Conservation (phyloP, 1,284 basidiomycete species). For the Trametes polyzona region DNA sequence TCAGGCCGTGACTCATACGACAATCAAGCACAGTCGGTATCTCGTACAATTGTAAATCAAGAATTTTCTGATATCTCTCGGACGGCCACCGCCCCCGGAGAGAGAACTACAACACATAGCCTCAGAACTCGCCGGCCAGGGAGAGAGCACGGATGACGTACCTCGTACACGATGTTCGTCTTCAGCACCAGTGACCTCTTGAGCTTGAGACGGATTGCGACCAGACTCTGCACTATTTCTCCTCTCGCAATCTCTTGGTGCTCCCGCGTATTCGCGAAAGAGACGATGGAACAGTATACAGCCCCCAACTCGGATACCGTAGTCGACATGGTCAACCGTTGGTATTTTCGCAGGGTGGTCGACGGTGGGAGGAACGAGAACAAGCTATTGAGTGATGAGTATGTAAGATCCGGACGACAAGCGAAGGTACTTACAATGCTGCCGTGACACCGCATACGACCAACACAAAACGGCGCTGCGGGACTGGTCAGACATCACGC, state of each 20-base stretch:
- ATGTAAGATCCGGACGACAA: neutral
- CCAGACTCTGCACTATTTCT: conserved; percentile 57
- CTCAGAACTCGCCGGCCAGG: too few species aligned
- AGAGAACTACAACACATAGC: conserved; percentile 54
- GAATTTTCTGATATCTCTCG: conserved; percentile 64
- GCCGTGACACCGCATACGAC: conserved; percentile 64
- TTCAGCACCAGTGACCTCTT: conserved; percentile 58
- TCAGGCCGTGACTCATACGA: conserved; percentile 27
- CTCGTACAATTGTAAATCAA: conserved; percentile 65
- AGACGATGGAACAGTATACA: conserved; percentile 71
- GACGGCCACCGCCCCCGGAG: conserved; percentile 72
- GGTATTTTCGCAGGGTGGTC: conserved; percentile 70
- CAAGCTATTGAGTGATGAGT: conserved; percentile 43
- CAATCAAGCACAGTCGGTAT: neutral
- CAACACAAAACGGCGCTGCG: conserved; percentile 63
- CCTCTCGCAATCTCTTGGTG: conserved; percentile 48
- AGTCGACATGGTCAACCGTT: conserved; percentile 65
- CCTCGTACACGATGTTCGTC: conserved; percentile 70
- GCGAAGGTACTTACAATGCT: conserved; percentile 55
- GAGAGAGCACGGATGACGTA: conserved; percentile 26
- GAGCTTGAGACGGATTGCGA: conserved; percentile 69
- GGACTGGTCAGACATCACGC: neutral
- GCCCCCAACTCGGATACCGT: conserved; percentile 63
- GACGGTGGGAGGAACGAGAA: conserved; percentile 73
- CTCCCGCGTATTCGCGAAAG: conserved; percentile 55